Base-by-base conservation (phyloP, 352 stramenopile genomes). In the Saprolegnia parasitica region DNA sequence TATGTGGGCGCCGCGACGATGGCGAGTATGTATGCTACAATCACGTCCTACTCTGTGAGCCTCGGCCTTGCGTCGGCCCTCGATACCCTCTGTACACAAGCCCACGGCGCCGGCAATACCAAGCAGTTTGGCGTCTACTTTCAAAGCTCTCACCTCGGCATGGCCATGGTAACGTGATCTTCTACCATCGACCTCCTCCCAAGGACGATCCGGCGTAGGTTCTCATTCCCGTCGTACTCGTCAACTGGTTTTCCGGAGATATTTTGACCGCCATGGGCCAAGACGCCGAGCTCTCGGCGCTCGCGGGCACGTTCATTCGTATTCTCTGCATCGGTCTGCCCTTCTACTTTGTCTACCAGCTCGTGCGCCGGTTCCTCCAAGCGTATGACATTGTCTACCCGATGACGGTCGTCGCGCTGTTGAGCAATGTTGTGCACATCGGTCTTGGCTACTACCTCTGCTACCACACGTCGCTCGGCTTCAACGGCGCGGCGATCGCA, bases 271-370 rank as follows among this genome's bases (percentile, higher is more conserved):
- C 24, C 8, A 16, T 55, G 5, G 61, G 61, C 37, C 3, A 47
- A 24, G 37, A 56, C 5, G 9, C 35, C 9, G 61, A 81, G 56
- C 78, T 96, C 1, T 74, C 87, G 11, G 57, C 50, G 24, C 56
- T 81, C 21, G 83, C 87, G 0, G 83, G 83, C 0, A 67, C 84
- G 42, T 92, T 91, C 68, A 81, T 78, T 2, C 72, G 72, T 5
- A 78, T 80, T 46, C 83, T 86, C 8, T 72, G 93, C 4, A 81
- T 88, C 42, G 80, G 84, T 21, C 72, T 90, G 26, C 87, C 87
- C 13, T 91, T 88, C 67, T 68, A 88, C 5, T 93, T 90, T 65
- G 29, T 77, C 16, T 93, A 93, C 66, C 84, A 95, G 71, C 78
- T 93, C 65, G 45, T 86, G 23, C 73, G 83, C 37, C 92, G 92